A percentile compares a stretch with the other conserved stretches of the same genome.
Evolutionary conservation across 2,329 filamentous ascomycete genomes (phyloP).

Genomic region (Pezicula radicicola): DNA sequence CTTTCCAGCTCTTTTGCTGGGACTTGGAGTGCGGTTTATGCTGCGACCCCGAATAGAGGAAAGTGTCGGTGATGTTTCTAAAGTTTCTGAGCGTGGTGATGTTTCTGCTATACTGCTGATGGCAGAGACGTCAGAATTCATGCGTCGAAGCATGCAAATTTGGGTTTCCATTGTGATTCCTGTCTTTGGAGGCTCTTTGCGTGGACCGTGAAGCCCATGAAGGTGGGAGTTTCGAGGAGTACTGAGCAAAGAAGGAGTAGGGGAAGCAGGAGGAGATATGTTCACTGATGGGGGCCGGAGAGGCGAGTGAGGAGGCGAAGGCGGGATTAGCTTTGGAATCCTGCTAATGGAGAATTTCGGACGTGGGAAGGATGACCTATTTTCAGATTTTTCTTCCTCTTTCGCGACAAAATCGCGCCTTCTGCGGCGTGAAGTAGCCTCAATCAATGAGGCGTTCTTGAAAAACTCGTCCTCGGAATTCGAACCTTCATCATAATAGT

Average conservation of each 20-base stretch:
- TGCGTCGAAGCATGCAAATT: conserved; percentile 7
- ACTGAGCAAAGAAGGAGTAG: not conserved
- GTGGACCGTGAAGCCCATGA: not conserved
- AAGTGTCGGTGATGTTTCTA: not conserved
- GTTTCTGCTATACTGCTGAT: not conserved
- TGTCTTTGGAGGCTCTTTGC: not conserved
- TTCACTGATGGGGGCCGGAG: not conserved
- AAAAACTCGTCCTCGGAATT: conserved; percentile 20
- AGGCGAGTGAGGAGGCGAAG: not conserved
- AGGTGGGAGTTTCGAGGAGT: not conserved
- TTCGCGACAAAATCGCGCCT: conserved; percentile 10
- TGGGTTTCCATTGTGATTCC: conserved; percentile 3
- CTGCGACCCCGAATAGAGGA: not conserved
- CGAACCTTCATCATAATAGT: conserved; percentile 14
- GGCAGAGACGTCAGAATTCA: conserved; percentile 8
- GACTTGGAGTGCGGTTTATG: not conserved
- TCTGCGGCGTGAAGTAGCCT: conserved; percentile 9
- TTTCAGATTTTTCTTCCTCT: not conserved
- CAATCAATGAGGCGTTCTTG: conserved; percentile 1
- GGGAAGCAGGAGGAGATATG: not conserved
- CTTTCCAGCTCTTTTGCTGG: not conserved
- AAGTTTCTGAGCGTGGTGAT: not conserved
- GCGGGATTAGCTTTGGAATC: not conserved
- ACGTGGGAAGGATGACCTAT: not conserved
- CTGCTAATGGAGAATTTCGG: not conserved